Evolutionary conservation across 768 basidiomycete species (phyloP).

Genomic region (Suillus decipiens): DNA sequence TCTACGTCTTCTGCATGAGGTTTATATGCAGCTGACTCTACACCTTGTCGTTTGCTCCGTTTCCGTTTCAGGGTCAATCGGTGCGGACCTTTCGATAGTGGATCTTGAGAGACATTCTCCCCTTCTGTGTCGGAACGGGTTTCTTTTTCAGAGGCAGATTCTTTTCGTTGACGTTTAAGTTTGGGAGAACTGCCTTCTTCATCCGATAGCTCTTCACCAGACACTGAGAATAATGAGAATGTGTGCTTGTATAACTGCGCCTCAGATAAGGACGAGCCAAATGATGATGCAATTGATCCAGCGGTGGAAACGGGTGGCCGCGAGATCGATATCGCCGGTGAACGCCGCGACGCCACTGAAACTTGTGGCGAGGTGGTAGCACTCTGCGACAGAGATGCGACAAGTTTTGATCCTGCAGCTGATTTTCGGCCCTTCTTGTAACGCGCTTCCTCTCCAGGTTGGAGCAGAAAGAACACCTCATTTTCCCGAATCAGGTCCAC

Average conservation of each 20-base stretch:
- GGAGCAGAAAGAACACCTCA: constrained; percentile 65
- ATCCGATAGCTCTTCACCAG: constrained; percentile 28
- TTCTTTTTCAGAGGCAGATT: constrained; percentile 16
- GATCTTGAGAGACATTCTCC: neutral
- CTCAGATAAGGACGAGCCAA: constrained; percentile 18
- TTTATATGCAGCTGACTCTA: constrained; percentile 40
- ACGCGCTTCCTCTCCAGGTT: constrained; percentile 43
- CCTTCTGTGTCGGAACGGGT: neutral
- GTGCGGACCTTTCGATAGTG: neutral
- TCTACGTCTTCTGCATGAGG: constrained; percentile 32
- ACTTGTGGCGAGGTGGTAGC: constrained; percentile 9
- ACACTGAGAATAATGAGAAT: constrained; percentile 27
- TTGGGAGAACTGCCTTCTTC: constrained; percentile 7
- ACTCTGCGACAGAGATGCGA: constrained; percentile 11
- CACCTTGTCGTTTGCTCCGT: constrained; percentile 32
- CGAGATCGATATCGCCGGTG: constrained; percentile 22
- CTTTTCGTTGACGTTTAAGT: constrained; percentile 18
- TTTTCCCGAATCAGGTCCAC: constrained; percentile 64
- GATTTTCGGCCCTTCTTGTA: constrained; percentile 13
- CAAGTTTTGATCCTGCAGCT: constrained; percentile 6
- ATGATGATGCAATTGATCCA: constrained; percentile 24
- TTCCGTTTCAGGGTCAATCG: constrained; percentile 13
- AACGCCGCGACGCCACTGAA: constrained; percentile 19
- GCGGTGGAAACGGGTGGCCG: constrained; percentile 25
- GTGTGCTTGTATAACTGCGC: constrained; percentile 20